phyloP scores from a whole-genome alignment of 177 flowering plant genomes.

The Tripterygium wilfordii region DNA sequence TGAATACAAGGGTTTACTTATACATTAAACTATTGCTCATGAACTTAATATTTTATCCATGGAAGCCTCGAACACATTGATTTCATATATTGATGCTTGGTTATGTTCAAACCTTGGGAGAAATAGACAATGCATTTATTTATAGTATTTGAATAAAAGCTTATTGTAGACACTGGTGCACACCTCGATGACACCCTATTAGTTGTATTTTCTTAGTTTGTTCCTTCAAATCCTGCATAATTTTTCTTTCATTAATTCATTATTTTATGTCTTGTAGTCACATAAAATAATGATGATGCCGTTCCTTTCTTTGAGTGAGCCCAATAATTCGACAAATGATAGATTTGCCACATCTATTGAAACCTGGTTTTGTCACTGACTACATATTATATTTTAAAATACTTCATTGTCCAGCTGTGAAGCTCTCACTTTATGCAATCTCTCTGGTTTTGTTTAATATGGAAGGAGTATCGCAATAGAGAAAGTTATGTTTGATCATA shows the following conservation, averaged over 20 bases:
- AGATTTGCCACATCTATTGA: too few species aligned
- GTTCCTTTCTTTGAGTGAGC: conserved; percentile 19
- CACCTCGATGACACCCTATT: conserved; percentile 25
- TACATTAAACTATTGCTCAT: too few species aligned
- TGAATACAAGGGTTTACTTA: too few species aligned
- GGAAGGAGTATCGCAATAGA: too few species aligned
- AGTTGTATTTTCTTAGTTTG: conserved; percentile 18
- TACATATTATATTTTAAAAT: too few species aligned
- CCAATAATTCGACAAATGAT: too few species aligned
- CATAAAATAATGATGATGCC: neutral
- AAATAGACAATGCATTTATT: conserved; percentile 46
- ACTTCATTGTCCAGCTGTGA: too few species aligned
- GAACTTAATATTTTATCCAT: too few species aligned
- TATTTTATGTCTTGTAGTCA: conserved; percentile 21
- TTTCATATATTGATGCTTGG: conserved; percentile 38
- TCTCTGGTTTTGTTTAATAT: too few species aligned
- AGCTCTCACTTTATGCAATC: too few species aligned
- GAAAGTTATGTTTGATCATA: too few species aligned
- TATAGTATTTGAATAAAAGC: conserved; percentile 11
- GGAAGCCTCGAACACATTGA: conserved; percentile 78
- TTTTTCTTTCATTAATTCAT: conserved; percentile 1
- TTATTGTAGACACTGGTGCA: conserved; percentile 15
- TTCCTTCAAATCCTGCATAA: conserved; percentile 22
- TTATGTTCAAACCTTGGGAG: conserved; percentile 26
- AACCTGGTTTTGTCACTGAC: too few species aligned